Base-by-base conservation (phyloP, 345 rosid species). In the Euphorbia tirucalli region DNA sequence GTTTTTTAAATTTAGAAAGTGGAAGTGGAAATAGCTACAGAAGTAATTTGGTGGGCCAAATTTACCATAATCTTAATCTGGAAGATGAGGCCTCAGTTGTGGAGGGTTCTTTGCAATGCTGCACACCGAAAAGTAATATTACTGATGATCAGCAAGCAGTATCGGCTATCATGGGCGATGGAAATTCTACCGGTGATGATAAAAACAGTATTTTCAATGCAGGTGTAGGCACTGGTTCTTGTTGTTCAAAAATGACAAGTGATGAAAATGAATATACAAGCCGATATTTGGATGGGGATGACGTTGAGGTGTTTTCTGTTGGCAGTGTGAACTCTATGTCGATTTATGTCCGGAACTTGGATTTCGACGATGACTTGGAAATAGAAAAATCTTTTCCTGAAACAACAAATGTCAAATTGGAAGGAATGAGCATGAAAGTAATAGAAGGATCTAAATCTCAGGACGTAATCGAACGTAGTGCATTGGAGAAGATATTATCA, bases 231-330 rank as follows among this genome's bases (percentile, higher is more conserved):
- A 21, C 57, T 54, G 22, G 65, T 69, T 74, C 63, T n/a, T 18
- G 64, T 69, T 61, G 62, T 55, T 74, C 71, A 21, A 69, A 69
- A 27, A 8, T 64, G 37, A 57, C 22, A 49, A 39, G 22, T 10
- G 19, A 37, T n/a, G 72, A 41, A 48, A 65, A 65, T 65, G 68
- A 75, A 74, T 28, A 32, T 58, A 22, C 15, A 49, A 69, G 62
- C 37, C 63, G 13, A 59, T 59, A 7, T 62, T 21, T 50, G 30
- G 74, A 62, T 32, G 57, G 56, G 37, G 66, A 63, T 50, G 70
- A 71, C 37, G 25, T 41, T 64, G 82, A 71, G 46, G 44, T 66
- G 25, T 71, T 57, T 50, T 74, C 73, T 41, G 25, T 18, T 61
- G 66, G 76, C 25, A 48, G 41, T 49, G 52, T 61, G 25, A 57